Evolutionary conservation across 257 asterid species (phyloP).

Genomic region (Verbascum thapsus): DNA sequence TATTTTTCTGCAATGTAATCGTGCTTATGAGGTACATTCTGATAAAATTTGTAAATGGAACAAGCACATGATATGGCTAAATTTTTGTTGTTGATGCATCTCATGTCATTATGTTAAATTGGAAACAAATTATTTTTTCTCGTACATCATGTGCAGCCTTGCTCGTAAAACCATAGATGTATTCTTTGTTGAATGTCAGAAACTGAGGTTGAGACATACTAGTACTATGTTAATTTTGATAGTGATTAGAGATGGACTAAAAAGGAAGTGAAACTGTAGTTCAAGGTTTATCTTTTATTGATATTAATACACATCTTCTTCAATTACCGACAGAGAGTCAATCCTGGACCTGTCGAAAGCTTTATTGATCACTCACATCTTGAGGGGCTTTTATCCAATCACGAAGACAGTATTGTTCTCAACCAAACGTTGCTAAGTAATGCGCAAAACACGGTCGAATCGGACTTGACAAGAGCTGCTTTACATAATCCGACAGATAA

Average conservation of each 20-base stretch:
- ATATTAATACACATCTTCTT: constrained; percentile 26
- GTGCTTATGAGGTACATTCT: neutral
- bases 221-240: neutral
- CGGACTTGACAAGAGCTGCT: constrained; percentile 48
- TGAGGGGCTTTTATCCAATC: constrained; percentile 46
- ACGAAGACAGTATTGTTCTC: constrained; percentile 50
- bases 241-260: constrained; percentile 1
- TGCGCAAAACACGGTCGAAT: constrained; percentile 51
- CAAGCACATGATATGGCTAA: neutral
- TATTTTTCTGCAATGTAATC: neutral
- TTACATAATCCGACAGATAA: constrained; percentile 46
- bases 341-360: constrained; percentile 59
- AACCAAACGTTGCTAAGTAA: constrained; percentile 44
- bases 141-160: neutral
- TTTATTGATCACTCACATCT: constrained; percentile 57
- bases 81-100: constrained; percentile 1
- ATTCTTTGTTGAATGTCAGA: neutral
- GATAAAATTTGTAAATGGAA: neutral
- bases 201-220: constrained; percentile 7
- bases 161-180: neutral
- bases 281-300: constrained; percentile 17
- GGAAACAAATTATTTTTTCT: no score
- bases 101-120: neutral
- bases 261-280: constrained; percentile 5
- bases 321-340: constrained; percentile 51